phyloP scores from a whole-genome alignment of 2,329 filamentous ascomycete species.

The Botrytis squamosa region DNA sequence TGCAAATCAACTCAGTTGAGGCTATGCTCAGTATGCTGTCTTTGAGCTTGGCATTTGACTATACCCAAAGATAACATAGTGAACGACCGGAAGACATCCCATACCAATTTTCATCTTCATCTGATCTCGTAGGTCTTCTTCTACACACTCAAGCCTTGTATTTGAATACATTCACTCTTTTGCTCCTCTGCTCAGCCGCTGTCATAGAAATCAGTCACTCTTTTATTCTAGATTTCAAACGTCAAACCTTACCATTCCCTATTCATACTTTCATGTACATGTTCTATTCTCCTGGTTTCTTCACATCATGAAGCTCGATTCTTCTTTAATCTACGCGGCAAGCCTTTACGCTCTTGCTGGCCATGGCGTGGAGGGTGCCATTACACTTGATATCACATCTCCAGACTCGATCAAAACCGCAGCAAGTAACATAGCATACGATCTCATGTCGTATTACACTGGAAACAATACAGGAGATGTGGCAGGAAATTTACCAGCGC shows the following conservation, averaged over 20 bases:
- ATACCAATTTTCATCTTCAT: constrained; percentile 3
- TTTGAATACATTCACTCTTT: constrained; percentile 16
- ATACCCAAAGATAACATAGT: neutral
- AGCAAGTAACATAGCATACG: constrained; percentile 42
- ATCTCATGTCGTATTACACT: constrained; percentile 53
- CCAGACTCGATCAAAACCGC: constrained; percentile 36
- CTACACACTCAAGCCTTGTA: neutral
- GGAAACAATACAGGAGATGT: constrained; percentile 47
- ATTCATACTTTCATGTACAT: constrained; percentile 3
- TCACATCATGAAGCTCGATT: constrained; percentile 15
- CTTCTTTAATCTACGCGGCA: constrained; percentile 13
- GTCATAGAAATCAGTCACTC: constrained; percentile 15
- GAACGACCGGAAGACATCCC: neutral
- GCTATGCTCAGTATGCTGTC: constrained; percentile 7
- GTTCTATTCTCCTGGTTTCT: neutral
- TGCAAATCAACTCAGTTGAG: constrained; percentile 7
- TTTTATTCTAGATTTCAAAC: constrained; percentile 11
- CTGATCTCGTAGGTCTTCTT: constrained; percentile 12
- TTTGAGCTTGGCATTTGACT: constrained; percentile 1
- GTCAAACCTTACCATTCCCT: neutral
- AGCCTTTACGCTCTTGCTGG: constrained; percentile 12
- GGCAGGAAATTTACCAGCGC: constrained; percentile 47
- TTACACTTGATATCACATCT: constrained; percentile 17
- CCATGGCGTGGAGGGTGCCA: constrained; percentile 18
- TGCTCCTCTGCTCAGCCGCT: neutral